Conservation (phyloP, 148 eudicot species). For the Gaultheria prostrata region DNA sequence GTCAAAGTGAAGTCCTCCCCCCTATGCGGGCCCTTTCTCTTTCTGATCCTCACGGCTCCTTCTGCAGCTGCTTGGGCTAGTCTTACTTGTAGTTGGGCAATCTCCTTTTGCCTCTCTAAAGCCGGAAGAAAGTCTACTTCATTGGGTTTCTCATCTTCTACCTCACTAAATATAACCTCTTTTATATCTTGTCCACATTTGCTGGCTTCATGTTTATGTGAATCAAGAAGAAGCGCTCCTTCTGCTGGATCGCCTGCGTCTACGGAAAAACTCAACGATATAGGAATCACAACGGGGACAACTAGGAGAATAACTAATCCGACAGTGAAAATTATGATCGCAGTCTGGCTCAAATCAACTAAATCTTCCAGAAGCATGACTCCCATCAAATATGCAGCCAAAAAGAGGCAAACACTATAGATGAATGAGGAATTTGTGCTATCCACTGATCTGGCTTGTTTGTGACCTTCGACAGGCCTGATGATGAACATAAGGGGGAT, state of each 20-base stretch:
- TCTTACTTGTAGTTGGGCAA: slow-evolving; percentile 63
- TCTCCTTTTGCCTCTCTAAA: slow-evolving; percentile 69
- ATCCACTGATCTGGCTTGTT: slow-evolving; percentile 66
- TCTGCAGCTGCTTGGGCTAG: slow-evolving; percentile 89
- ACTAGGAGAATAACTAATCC: slow-evolving; percentile 57
- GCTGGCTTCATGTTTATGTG: slow-evolving; percentile 36
- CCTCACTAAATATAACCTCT: slow-evolving; percentile 74
- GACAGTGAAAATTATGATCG: slow-evolving; percentile 59
- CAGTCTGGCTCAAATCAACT: slow-evolving; percentile 51
- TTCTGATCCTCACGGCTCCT: slow-evolving; percentile 82
- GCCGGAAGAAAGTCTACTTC: slow-evolving; percentile 67
- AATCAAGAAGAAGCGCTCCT: slow-evolving; percentile 50
- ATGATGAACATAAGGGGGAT: slow-evolving; percentile 78
- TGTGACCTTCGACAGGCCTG: slow-evolving; percentile 85
- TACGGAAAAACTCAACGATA: slow-evolving; percentile 38
- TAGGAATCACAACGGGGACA: slow-evolving; percentile 64
- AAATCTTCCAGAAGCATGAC: slow-evolving; percentile 88
- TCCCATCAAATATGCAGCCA: slow-evolving; percentile 93
- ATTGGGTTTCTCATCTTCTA: slow-evolving; percentile 77
- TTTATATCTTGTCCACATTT: slow-evolving; percentile 41
- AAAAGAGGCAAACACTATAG: slow-evolving; percentile 64
- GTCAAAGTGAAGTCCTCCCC: slow-evolving; percentile 87
- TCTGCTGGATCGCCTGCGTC: slow-evolving; percentile 48
- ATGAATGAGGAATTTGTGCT: slow-evolving; percentile 59
- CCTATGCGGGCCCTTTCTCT: slow-evolving; percentile 78